Evolutionary conservation across 371 early-diverging fungal genomes (phyloP), one percentile per base, ranked within the genome.

Genomic region (Batkoa obscura): DNA sequence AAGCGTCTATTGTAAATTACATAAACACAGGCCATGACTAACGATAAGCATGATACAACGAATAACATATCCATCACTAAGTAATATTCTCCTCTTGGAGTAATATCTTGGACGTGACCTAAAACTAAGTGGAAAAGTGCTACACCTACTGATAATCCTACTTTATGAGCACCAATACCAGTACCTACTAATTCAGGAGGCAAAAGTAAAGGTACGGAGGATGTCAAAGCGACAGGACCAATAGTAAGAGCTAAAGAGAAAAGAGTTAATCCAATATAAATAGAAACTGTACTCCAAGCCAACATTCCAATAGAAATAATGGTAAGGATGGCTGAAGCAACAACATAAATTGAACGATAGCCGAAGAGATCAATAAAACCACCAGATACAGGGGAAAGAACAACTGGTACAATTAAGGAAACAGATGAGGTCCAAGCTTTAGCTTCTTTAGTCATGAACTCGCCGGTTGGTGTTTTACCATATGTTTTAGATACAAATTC

Each of bases 221-320:
- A 79, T 4, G 83, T 74, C 17, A 80, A 61, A 6, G 73, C 66
- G 36, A 84, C 75, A 5, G 81, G 83, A 0, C 84, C 84, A 3
- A 81, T 60, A 0, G 81, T 69, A 53, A 83, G 65, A 46, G 80
- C 77, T 0, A 78, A 47, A 34, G 79, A 79, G 58, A 80, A 84
- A 8, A 72, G 59, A 4, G 78, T 30, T 72, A 81, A 68, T 9
- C 81, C 83, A 12, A 81, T 15, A 12, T 78, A 50, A 10, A 83
- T 79, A 9, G 70, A 59, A 1, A 72, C 30, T 13, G 50, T 15
- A 0, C 80, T 76, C 50, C 69, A 78, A 13, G 76, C 69, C n/a
- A 84, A 59, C 0, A 80, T 48, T 1, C 67, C 12, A 47, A 84
- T 53, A 17, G 32, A 15, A 2, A 39, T 8, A 3, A 35, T 9